Evolutionary conservation across 345 rosid genomes (phyloP), one percentile per base, ranked within the genome.

Genomic region (Mangifera indica): DNA sequence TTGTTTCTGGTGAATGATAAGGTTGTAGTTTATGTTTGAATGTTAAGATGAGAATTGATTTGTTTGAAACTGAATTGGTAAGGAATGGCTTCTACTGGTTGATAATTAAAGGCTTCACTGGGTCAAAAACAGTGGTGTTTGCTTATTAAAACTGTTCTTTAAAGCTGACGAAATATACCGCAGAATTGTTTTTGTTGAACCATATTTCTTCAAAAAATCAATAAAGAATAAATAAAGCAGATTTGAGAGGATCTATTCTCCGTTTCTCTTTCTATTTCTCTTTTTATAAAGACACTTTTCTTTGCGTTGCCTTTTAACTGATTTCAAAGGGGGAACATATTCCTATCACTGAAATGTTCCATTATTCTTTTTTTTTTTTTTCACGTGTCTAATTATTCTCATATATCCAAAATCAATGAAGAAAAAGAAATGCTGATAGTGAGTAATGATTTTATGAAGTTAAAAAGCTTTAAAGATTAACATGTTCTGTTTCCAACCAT

Each of bases 401-500:
- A 49, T 46, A 66, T 29, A 67, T 67, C 56, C 32, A 49, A 44
- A 45, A 21, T 0, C n/a, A 59, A 22, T 22, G 67, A 45, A 20
- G 32, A 67, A 34, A 51, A 20, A 34, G 60, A 53, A 67, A 53
- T 53, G 48, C 21, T 6, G n/a, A 55, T 54, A 26, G 70, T 55
- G 34, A 57, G 7, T 18, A 61, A 74, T 40, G 14, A 44, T 46
- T 68, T 25, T 13, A 45, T 10, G 63, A 76, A 67, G 63, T 69
- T 14, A 49, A 60, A 74, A 66, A 71, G 59, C 79, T 84, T 62
- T 79, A 60, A 70, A 69, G 86, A 44, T 84, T 88, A 61, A 80
- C 77, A 77, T 89, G 89, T 66, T 89, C 91, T 40, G 88, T 95
- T 9, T 87, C 89, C 72, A 87, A 83, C 72, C 93, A 91, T 70